Conservation (phyloP, 495 filamentous ascomycete genomes). For the Beverwykella pulmonaria region DNA sequence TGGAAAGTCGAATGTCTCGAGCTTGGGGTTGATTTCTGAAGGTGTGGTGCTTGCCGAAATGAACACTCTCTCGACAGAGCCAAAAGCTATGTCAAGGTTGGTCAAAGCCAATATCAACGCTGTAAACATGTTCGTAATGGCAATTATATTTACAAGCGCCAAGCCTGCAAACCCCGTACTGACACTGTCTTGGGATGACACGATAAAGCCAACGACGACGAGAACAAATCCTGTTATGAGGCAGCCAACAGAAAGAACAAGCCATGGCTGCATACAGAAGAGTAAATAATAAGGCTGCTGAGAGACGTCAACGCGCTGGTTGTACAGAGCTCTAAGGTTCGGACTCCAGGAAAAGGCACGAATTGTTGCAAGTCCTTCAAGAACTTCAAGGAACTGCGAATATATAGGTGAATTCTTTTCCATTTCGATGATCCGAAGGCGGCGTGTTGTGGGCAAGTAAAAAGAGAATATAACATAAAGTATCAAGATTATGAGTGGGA, state of each 20-base stretch:
- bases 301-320: background rate
- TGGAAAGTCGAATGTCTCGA: constrained; percentile 31
- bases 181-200: background rate
- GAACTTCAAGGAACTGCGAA: background rate
- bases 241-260: background rate
- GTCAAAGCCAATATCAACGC: background rate
- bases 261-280: background rate
- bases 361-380: background rate
- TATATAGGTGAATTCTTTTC: too few species aligned
- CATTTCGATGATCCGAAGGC: too few species aligned
- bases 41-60: constrained; percentile 39
- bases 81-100: background rate
- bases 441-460: too few species aligned
- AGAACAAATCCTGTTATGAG: background rate
- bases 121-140: background rate
- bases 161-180: background rate
- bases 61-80: constrained; percentile 36
- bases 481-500: too few species aligned
- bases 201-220: background rate
- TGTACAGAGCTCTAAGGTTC: background rate
- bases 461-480: too few species aligned
- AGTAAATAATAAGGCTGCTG: background rate
- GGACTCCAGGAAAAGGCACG: background rate
- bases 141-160: background rate
- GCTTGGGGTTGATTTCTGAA: constrained; percentile 41